Base-by-base conservation (phyloP, 352 stramenopile species). In the Aphanomyces invadans region DNA sequence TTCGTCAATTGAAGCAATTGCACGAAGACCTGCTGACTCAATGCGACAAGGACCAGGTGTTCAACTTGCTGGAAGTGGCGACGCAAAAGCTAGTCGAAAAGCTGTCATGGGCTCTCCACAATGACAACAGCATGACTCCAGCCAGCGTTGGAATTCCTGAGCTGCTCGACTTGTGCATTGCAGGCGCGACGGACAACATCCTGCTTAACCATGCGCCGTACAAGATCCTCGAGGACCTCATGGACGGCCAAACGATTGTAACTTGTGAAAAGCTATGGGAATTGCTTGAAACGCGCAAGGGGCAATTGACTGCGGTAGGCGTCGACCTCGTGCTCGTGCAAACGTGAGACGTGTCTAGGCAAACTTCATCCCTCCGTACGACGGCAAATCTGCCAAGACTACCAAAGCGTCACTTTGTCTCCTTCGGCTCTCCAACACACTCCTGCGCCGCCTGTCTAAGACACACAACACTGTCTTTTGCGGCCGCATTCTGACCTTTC, bases 381-480 rank as follows among this genome's bases (percentile, higher is more conserved):
- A 57, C 49, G 49, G 49, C 60, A 57, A 86, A 36, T 65, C 65
- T 5, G 81, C 81, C 7, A 77, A 77, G 21, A 86, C 75, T 4
- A 92, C 81, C 38, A 95, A 92, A 71, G 81, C 86, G 17, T 92
- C 86, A 33, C 69, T 95, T 61, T 89, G 82, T 61, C 59, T 95
- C 45, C 71, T 95, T 44, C 73, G 80, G 7, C 86, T 95, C 73
- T 95, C 83, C 74, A 95, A 95, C 62, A 79, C 86, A 53, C 72
- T 95, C 53, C 74, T 95, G 68, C 83, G 86, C 3, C 82, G 86
- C 26, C 68, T 92, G 52, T 95, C 86, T 29, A 92, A 92, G 75
- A 95, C 86, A 25, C 83, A 95, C 70, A 91, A 95, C 71, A 95
- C 81, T 57, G 83, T 95, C n/a, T 95, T 95, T 46, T 95, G 86